Evolutionary conservation across 805 yeast genomes (phyloP).

Genomic region (Naumovozyma castellii): DNA sequence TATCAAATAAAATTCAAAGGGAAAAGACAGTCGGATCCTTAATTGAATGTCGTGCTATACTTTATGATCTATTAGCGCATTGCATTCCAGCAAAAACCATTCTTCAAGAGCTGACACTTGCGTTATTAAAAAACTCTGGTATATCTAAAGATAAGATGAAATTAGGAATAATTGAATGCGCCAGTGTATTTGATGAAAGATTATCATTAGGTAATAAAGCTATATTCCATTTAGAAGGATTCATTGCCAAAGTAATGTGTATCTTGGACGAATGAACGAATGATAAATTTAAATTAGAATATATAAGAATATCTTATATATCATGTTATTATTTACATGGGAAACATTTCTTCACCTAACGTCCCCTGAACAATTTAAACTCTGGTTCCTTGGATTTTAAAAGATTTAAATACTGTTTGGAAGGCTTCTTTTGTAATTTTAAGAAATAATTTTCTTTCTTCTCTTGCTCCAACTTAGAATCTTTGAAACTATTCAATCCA

Average conservation of each 20-base stretch:
- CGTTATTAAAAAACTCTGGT: constrained; percentile 30
- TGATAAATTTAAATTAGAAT: neutral
- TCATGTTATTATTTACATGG: neutral
- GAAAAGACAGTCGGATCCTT: constrained; percentile 54
- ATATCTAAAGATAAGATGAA: constrained; percentile 25
- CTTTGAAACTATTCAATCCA: constrained; percentile 50
- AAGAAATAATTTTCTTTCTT: constrained; percentile 43
- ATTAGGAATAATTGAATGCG: constrained; percentile 44
- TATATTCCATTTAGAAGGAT: constrained; percentile 92
- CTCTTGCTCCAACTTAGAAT: constrained; percentile 27
- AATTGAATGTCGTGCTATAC: constrained; percentile 49
- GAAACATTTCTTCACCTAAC: constrained; percentile 26
- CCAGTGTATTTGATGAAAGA: constrained; percentile 74
- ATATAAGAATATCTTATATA: constrained; percentile 2
- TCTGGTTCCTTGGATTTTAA: constrained; percentile 41
- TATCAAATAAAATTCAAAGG: constrained; percentile 50
- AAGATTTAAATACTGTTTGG: constrained; percentile 51
- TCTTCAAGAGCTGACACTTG: constrained; percentile 50
- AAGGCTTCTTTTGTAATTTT: constrained; percentile 48
- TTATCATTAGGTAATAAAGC: constrained; percentile 78
- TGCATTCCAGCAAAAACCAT: constrained; percentile 87
- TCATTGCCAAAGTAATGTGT: constrained; percentile 81
- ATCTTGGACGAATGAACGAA: constrained; percentile 38
- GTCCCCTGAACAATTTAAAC: constrained; percentile 53
- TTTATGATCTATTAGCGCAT: constrained; percentile 82